Evolutionary conservation across 495 filamentous ascomycete species (phyloP), one percentile per base, ranked within the genome.

Genomic region (Pseudoneurospora amorphoporcata): DNA sequence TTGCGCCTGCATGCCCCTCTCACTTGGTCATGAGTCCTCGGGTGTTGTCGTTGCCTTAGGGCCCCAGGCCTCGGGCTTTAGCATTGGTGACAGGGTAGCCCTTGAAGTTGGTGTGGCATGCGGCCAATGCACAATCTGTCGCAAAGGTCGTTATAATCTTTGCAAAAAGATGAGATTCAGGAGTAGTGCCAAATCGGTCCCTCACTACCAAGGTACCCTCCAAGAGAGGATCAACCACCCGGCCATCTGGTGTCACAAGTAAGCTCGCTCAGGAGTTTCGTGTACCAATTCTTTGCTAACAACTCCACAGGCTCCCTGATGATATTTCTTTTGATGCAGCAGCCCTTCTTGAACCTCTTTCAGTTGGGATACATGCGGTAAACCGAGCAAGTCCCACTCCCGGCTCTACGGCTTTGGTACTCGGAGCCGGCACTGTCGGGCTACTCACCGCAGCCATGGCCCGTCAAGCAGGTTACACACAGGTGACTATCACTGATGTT

Each of bases 171-270:
- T 98, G 89, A 86, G 85, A 39, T 98, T 98, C 81, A 86, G 94
- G 79, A 92, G 90, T 77, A 92, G 90, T 75, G 94, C 93, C 68
- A 97, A 95, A 80, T 86, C 86, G 45, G 90, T 90, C 74, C 94
- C 94, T 43, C 94, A 97, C 76, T 90, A 90, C 72, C 93, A 96
- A 81, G 94, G 94, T 32, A 97, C 94, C n/a, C 85, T 97, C 40
- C 94, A 96, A 83, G 91, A 94, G 74, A 86, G 87, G 69, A 94
- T 96, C 73, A 97, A 97, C 81, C 93, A 97, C 81, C 93, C 93
- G 0, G 93, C 92, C 10, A 83, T 80, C 42, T 93, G 90, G 90
- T 92, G 90, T 77, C 88, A 92, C 75, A 89, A 88, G 89, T 90
- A 80, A 75, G 84, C 29, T 43, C 68, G 39, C 41, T 41, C 32